Conservation (phyloP, 2,329 filamentous ascomycete species). For the Aspergillus carbonarius region DNA sequence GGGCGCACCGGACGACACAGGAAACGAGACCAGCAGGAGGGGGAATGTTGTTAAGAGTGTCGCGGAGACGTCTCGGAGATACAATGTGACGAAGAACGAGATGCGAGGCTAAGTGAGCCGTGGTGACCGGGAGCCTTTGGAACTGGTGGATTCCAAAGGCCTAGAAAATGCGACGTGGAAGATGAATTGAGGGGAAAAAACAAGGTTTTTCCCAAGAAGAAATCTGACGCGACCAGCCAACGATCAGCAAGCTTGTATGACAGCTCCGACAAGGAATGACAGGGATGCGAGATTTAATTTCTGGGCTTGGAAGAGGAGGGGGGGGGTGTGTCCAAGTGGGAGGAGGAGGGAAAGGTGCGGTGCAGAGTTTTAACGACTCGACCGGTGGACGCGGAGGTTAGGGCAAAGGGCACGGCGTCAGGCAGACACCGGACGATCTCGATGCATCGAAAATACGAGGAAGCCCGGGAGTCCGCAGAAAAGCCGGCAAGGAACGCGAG, state of each 20-base stretch:
- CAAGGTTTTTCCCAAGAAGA: conserved; percentile 13
- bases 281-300: conserved; percentile 20
- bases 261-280: not conserved
- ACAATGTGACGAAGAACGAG: conserved; percentile 43
- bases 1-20: conserved; percentile 38
- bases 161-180: conserved; percentile 11
- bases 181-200: conserved; percentile 8
- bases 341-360: conserved; percentile 14
- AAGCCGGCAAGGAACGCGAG: conserved; percentile 9
- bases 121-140: conserved; percentile 42
- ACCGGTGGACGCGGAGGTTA: conserved; percentile 17
- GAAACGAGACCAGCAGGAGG: conserved; percentile 38
- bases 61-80: conserved; percentile 42
- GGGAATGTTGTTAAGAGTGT: conserved; percentile 50
- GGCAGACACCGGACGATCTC: conserved; percentile 14
- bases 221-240: conserved; percentile 13
- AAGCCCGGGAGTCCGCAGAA: not conserved
- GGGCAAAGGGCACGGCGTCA: conserved; percentile 26
- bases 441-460: conserved; percentile 7
- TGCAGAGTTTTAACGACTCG: conserved; percentile 21
- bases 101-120: conserved; percentile 38
- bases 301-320: conserved; percentile 4
- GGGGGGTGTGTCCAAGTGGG: not conserved
- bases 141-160: conserved; percentile 39
- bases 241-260: conserved; percentile 15